Evolutionary conservation across 2,329 filamentous ascomycete genomes (phyloP), one percentile per base, ranked within the genome.

Genomic region (Fusarium ramigenum): DNA sequence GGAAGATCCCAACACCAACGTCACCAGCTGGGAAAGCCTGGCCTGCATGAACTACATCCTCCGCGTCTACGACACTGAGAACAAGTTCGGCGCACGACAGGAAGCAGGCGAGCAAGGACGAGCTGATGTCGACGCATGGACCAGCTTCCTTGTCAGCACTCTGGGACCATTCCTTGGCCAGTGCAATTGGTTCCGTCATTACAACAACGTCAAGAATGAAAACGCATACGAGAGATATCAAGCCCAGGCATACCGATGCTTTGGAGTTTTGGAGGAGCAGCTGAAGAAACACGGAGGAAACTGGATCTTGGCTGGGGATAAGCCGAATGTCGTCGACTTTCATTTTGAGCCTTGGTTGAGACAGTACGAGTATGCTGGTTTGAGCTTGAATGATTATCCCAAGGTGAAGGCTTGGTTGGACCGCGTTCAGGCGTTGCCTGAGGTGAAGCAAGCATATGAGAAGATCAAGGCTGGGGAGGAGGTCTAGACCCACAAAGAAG

Each of bases 1-100:
- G 21, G 58, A 75, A 21, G 80, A 82, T 32, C 80, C 80, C 5
- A 82, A 81, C 68, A 79, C 74, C 1, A 74, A 67, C 16, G 52
- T 82, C 12, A 79, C 78, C 2, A 72, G 82, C 7, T 83, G 66
- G 63, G 74, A 76, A 40, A 72, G 65, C 9, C 43, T 73, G 9
- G 69, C 74, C 9, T 76, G 76, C 10, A 47, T 78, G n/a, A 65
- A 75, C 37, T 78, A 78, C 39, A 57, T 77, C 4, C 47, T 74
- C 0, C 62, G 72, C 4, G 56, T 60, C 12, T 78, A 78, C 21
- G 75, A 78, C 28, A 70, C 34, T 0, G 50, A 69, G 32, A 69
- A 69, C 52, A 69, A 59, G 52, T 69, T 53, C 9, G 66, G 65
- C 4, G 59, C 60, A 12, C 32, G 36, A 2, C 59, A 59, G 7